phyloP scores from a whole-genome alignment of 2,329 filamentous ascomycete genomes.

The Penicillium sp. region DNA sequence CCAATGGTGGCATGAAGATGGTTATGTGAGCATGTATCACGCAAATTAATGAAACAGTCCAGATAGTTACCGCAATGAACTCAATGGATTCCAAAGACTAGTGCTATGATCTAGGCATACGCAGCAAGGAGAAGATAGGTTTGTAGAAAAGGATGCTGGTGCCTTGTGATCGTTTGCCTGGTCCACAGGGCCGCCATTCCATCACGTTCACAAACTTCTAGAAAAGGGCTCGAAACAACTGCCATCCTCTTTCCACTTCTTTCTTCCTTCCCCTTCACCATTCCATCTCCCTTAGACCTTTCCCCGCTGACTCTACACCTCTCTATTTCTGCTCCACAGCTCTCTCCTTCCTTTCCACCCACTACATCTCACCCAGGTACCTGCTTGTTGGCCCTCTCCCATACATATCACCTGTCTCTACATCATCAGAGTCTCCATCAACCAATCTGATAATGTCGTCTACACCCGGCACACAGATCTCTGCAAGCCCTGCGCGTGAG shows the following conservation, averaged over 20 bases:
- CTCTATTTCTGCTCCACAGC: too few relatives aligned
- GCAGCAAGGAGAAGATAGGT: background rate
- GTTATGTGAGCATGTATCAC: constrained; percentile 11
- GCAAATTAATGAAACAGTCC: background rate
- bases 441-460: too few relatives aligned
- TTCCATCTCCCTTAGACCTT: too few relatives aligned
- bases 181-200: background rate
- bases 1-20: constrained; percentile 77
- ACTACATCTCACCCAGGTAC: too few relatives aligned
- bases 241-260: background rate
- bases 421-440: too few relatives aligned
- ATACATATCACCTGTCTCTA: too few relatives aligned
- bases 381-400: too few relatives aligned
- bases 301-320: too few relatives aligned
- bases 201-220: background rate
- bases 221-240: background rate
- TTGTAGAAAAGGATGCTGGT: background rate
- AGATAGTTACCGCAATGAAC: background rate
- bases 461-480: too few relatives aligned
- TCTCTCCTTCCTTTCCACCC: too few relatives aligned
- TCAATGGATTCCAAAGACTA: background rate
- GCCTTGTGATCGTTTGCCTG: background rate
- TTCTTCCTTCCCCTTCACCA: too few relatives aligned
- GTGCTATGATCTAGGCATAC: background rate
- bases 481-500: too few relatives aligned